Conservation (phyloP, 176 grass and related monocot species). For the Bolboschoenus planiculmis region DNA sequence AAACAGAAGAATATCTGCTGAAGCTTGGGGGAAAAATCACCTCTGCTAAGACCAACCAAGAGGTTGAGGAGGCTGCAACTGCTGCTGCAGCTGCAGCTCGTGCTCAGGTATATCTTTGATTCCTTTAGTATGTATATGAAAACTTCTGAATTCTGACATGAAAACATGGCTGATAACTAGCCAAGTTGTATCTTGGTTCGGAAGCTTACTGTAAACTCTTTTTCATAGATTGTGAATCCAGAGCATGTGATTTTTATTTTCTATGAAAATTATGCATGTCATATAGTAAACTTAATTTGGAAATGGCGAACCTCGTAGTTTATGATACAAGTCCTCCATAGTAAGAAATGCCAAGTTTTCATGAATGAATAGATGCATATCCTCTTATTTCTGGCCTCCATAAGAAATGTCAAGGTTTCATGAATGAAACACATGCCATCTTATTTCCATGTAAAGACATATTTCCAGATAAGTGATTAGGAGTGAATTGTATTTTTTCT, state of each 20-base stretch:
- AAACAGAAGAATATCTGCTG: conserved; percentile 96
- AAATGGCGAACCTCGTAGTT: background rate
- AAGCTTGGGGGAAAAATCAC: conserved; percentile 98
- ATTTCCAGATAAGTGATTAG: background rate
- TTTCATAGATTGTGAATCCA: background rate
- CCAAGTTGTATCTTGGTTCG: background rate
- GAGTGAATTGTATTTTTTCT: background rate
- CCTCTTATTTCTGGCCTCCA: background rate
- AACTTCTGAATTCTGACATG: background rate
- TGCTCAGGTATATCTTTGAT: conserved; percentile 50
- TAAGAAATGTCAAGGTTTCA: background rate
- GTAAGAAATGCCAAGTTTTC: background rate
- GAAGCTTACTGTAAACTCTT: background rate
- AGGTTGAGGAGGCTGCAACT: conserved; percentile 89
- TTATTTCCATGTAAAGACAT: background rate
- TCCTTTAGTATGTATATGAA: background rate
- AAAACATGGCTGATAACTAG: background rate
- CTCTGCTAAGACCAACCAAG: conserved; percentile 78
- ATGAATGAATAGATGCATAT: background rate
- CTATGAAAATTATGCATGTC: background rate
- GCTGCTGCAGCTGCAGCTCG: conserved; percentile 71
- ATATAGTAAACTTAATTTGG: background rate
- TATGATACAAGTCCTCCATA: background rate
- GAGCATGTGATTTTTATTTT: background rate
- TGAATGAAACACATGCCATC: background rate